phyloP scores from a whole-genome alignment of 768 basidiomycete genomes.

The Hemileccinum impolitum region DNA sequence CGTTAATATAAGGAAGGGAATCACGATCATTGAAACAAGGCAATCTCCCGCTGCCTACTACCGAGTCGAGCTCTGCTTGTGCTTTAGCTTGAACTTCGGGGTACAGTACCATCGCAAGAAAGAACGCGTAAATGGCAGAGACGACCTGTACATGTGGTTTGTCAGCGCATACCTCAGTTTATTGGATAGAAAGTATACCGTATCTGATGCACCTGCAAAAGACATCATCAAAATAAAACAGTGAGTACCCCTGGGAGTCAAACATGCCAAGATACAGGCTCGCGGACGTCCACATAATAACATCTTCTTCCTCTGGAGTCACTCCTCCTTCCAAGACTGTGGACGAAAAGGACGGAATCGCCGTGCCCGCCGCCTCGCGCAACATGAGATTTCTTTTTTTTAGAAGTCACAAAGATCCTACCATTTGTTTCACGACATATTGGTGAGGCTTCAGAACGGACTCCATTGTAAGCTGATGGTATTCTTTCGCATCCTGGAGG shows the following conservation, averaged over 20 bases:
- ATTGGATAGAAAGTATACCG: slow-evolving; percentile 33
- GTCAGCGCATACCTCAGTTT: slow-evolving; percentile 26
- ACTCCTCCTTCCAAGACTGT: slow-evolving; percentile 10
- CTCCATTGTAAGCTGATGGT: slow-evolving; percentile 26
- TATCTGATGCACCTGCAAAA: slow-evolving; percentile 43
- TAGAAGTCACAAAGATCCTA: slow-evolving; percentile 11
- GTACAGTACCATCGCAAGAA: slow-evolving; percentile 23
- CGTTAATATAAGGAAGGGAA: slow-evolving; percentile 25
- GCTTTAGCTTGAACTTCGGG: slow-evolving; percentile 25
- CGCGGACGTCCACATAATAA: slow-evolving; percentile 19
- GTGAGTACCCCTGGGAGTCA: too few species aligned
- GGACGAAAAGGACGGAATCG: slow-evolving; percentile 19
- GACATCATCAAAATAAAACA: neutral
- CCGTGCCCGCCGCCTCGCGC: slow-evolving; percentile 15
- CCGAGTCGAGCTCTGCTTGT: slow-evolving; percentile 21
- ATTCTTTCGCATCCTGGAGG: slow-evolving; percentile 27
- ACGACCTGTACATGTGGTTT: slow-evolving; percentile 2
- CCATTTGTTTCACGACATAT: slow-evolving; percentile 46
- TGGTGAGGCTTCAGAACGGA: slow-evolving; percentile 44
- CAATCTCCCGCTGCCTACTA: slow-evolving; percentile 19
- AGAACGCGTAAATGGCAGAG: slow-evolving; percentile 18
- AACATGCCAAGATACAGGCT: slow-evolving; percentile 9
- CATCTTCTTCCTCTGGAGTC: slow-evolving; percentile 15
- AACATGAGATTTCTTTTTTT: neutral
- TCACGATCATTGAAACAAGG: slow-evolving; percentile 20